These are phyloP conservation scores for Geopyxis carbonaria DNA, from an alignment of 495 filamentous ascomycete species.

Conservation along the genomic window DNA sequence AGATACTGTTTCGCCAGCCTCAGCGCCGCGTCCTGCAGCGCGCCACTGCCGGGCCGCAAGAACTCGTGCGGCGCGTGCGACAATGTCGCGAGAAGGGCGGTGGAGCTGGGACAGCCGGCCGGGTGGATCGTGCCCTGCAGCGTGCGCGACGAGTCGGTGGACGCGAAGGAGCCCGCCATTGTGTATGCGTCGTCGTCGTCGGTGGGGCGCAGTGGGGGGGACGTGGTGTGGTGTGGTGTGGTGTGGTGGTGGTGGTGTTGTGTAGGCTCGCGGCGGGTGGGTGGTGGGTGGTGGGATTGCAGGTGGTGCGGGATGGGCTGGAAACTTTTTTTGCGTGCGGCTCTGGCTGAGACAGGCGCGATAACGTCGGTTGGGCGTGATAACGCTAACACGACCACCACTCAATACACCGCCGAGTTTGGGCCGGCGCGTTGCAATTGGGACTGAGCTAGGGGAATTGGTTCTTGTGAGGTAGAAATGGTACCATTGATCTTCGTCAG, in stretches of 20 bases:
- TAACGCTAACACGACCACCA: no score
- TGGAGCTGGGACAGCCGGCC: neutral
- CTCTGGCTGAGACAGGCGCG: no score
- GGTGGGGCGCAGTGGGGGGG: neutral
- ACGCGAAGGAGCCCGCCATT: slow-evolving; percentile 6
- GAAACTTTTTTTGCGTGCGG: slow-evolving; percentile 2
- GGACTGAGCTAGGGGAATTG: no score
- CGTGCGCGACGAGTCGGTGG: neutral
- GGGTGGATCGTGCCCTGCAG: neutral
- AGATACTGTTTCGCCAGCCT: slow-evolving; percentile 23
- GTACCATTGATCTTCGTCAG: no score
- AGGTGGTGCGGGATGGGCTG: neutral
- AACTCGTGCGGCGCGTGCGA: slow-evolving; percentile 18
- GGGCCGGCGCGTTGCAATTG: no score
- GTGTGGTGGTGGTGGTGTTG: neutral
- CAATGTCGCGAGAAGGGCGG: slow-evolving; percentile 4
- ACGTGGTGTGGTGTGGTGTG: neutral
- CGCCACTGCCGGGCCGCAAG: slow-evolving; percentile 10
- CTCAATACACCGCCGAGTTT: no score
- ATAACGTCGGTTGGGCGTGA: no score
- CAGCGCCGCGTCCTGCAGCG: slow-evolving; percentile 20
- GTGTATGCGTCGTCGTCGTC: neutral
- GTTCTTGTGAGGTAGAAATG: no score
- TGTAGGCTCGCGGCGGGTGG: neutral
- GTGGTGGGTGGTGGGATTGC: neutral